These are phyloP conservation scores for Millerozyma miso DNA, from an alignment of 805 yeast genomes.

Conservation along the genomic window DNA sequence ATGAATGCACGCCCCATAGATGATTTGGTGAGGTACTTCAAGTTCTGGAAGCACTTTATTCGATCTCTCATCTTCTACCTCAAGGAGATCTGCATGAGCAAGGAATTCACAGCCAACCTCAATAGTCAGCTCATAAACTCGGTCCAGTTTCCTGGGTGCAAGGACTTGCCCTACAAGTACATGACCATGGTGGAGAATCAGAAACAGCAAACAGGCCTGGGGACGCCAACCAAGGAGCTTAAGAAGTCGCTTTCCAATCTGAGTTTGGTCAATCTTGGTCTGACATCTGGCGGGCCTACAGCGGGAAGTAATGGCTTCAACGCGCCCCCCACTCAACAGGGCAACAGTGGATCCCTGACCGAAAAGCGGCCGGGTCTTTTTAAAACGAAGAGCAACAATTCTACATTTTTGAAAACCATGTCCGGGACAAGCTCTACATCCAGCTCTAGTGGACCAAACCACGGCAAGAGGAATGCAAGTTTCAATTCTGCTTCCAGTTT, in stretches of 20 bases:
- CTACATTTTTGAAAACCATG: constrained; percentile 9
- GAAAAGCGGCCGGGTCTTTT: constrained; percentile 19
- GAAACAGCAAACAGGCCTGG: neutral
- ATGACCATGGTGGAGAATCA: neutral
- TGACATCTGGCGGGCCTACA: neutral
- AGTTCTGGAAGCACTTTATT: constrained; percentile 38
- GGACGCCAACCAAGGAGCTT: constrained; percentile 17
- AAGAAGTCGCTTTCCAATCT: constrained; percentile 15
- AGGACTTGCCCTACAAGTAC: constrained; percentile 29
- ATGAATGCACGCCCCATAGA: constrained; percentile 37
- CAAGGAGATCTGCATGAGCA: constrained; percentile 44
- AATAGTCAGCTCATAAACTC: constrained; percentile 34
- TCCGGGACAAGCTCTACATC: constrained; percentile 1
- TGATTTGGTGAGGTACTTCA: constrained; percentile 34
- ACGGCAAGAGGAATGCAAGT: constrained; percentile 8
- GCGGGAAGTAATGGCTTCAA: neutral
- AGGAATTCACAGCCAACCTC: constrained; percentile 39
- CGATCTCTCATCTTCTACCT: constrained; percentile 33
- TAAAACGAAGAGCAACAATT: constrained; percentile 20
- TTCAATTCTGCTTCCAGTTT: constrained; percentile 1
- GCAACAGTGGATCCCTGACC: neutral
- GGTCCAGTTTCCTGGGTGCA: constrained; percentile 42
- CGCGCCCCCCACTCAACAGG: neutral
- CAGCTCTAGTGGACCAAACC: neutral
- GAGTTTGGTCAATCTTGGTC: constrained; percentile 17